A percentile compares a stretch with the other conserved stretches of the same genome.
Conservation (phyloP, 805 yeast species). For the Tetrapisispora phaffii region DNA sequence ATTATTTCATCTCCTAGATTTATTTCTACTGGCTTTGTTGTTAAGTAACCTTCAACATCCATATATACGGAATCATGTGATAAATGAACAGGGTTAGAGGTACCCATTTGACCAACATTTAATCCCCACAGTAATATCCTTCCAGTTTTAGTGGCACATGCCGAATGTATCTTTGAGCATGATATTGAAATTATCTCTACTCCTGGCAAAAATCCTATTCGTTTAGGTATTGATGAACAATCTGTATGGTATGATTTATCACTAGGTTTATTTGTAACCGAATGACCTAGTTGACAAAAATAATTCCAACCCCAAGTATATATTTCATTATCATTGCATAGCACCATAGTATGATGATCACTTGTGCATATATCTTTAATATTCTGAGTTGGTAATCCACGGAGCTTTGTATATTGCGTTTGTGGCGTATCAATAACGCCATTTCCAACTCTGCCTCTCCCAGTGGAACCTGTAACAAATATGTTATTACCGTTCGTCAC, state of each 20-base stretch:
- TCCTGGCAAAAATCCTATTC: constrained; percentile 13
- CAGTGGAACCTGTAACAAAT: constrained; percentile 55
- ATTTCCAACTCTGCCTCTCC: constrained; percentile 65
- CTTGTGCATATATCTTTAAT: constrained; percentile 40
- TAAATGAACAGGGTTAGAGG: constrained; percentile 30
- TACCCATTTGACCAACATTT: constrained; percentile 74
- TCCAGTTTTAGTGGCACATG: constrained; percentile 42
- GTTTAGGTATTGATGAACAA: constrained; percentile 21
- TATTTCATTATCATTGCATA: constrained; percentile 44
- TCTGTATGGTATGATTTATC: constrained; percentile 20
- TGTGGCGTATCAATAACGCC: constrained; percentile 33
- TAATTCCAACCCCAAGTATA: constrained; percentile 75
- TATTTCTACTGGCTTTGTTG: constrained; percentile 12
- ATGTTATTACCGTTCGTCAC: constrained; percentile 46
- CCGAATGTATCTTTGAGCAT: constrained; percentile 61
- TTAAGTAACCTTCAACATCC: constrained; percentile 32
- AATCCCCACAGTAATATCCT: constrained; percentile 63
- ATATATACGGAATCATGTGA: constrained; percentile 36
- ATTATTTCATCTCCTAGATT: constrained; percentile 29
- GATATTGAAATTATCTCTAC: constrained; percentile 36
- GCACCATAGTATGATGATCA: constrained; percentile 56
- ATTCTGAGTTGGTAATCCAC: constrained; percentile 29
- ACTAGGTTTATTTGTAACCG: constrained; percentile 24
- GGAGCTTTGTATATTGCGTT: constrained; percentile 37
- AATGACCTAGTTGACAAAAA: constrained; percentile 56